Evolutionary conservation across 441 rosid species (phyloP), one percentile per base, ranked within the genome.

Genomic region (Populus hybrid): DNA sequence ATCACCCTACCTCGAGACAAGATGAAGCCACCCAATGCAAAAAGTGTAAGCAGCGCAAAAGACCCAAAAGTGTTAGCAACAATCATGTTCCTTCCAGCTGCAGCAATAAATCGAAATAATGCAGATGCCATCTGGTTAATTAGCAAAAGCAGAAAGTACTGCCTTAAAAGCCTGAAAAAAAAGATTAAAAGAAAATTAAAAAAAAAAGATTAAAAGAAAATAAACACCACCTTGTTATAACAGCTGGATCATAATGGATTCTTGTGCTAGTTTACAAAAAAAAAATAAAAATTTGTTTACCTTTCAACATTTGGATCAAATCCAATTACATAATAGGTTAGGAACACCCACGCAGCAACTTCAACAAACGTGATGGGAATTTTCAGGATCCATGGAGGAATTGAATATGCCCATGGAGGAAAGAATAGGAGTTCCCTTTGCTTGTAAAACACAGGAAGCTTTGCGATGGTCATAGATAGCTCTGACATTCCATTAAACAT

Each of bases 361-460:
- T 95, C 95, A 30, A 82, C 9, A 24, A 91, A 65, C 35, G 93
- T 74, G 38, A 91, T 69, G 3, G 97, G 98, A 71, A 93, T 89
- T 84, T 92, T 91, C 21, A 91, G 88, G 74, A 95, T 84, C 98
- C 97, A 93, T 36, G 88, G 74, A 7, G 98, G 97, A 67, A 94
- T 80, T 53, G 95, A 74, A 78, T 86, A 94, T 4, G 88, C 86
- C 97, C 98, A 94, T 0, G 94, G 32, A 67, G 98, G 96, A 82
- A 79, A 92, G 87, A 94, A 92, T 5, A 85, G 85, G 61, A 86
- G 83, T 73, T 90, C 92, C 23, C 98, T 86, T 80, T 94, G 98
- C 82, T 92, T 94, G 91, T 86, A 94, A 70, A 94, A 94, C 72
- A 94, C 91, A 36, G 94, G 96, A 81, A 94, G 98, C 76, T 91